Conservation (phyloP, 1,284 basidiomycete genomes). For the Xerocomus tenax region DNA sequence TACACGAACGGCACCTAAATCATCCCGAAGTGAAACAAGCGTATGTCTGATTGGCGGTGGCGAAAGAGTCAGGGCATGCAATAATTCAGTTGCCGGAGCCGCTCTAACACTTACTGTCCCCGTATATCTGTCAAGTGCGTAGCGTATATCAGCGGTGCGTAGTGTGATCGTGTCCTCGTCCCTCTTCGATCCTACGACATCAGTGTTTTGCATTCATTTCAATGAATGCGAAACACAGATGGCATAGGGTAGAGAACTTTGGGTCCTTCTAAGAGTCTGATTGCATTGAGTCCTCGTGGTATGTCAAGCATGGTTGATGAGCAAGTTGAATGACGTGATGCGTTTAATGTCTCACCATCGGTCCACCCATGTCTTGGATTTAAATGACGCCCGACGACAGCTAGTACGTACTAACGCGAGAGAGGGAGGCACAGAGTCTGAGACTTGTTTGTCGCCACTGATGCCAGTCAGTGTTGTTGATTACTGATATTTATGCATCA, state of each 20-base stretch:
- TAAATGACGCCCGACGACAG: not conserved
- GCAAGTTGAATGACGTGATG: not conserved
- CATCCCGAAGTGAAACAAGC: conserved; percentile 17
- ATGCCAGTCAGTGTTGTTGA: too few relatives aligned
- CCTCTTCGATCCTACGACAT: too few relatives aligned
- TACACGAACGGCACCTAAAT: conserved; percentile 1
- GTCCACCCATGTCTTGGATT: conserved; percentile 8
- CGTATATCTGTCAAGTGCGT: not conserved
- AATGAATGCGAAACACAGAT: not conserved
- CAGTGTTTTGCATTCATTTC: too few relatives aligned
- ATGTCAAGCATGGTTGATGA: not conserved
- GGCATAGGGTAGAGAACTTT: not conserved
- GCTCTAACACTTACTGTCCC: not conserved
- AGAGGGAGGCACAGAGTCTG: not conserved
- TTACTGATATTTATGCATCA: too few relatives aligned
- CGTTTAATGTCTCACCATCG: conserved; percentile 9
- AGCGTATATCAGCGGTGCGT: not conserved
- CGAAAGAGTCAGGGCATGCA: not conserved
- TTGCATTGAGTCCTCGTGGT: not conserved
- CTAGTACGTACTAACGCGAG: not conserved
- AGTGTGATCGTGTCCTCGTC: not conserved
- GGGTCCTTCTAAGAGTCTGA: not conserved
- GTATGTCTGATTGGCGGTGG: conserved; percentile 4
- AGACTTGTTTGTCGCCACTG: not conserved
- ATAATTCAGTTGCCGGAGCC: not conserved